Conservation (phyloP, 345 rosid species). For the Punica granatum region DNA sequence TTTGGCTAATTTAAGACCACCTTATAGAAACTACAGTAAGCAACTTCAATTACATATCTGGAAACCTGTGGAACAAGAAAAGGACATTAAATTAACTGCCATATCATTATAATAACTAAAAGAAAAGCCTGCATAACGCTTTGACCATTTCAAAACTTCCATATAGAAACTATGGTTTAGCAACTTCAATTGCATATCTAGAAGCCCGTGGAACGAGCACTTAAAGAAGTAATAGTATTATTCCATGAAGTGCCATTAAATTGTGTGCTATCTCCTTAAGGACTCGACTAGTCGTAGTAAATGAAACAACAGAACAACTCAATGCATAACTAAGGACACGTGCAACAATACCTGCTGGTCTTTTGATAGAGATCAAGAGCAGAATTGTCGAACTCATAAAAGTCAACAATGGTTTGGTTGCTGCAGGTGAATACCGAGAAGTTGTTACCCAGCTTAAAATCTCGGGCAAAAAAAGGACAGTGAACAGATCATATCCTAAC, state of each 20-base stretch:
- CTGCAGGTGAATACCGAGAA: conserved; percentile 8
- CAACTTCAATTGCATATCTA: no score
- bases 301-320: background rate
- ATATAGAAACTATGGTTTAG: no score
- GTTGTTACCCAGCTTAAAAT: background rate
- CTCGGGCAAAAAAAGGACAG: background rate
- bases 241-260: no score
- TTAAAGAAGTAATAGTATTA: no score
- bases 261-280: background rate
- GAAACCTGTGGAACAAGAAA: background rate
- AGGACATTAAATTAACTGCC: no score
- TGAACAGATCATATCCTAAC: background rate
- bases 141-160: no score
- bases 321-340: background rate
- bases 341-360: conserved; percentile 6
- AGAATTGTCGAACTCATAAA: conserved; percentile 2
- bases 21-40: background rate
- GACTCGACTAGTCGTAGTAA: background rate
- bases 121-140: no score
- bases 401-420: conserved; percentile 6
- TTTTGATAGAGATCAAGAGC: conserved; percentile 3
- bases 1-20: background rate
- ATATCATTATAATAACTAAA: no score
- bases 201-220: no score
- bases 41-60: background rate